Evolutionary conservation across 495 filamentous ascomycete genomes (phyloP), one percentile per base, ranked within the genome.

Genomic region (Daldinia childiae): DNA sequence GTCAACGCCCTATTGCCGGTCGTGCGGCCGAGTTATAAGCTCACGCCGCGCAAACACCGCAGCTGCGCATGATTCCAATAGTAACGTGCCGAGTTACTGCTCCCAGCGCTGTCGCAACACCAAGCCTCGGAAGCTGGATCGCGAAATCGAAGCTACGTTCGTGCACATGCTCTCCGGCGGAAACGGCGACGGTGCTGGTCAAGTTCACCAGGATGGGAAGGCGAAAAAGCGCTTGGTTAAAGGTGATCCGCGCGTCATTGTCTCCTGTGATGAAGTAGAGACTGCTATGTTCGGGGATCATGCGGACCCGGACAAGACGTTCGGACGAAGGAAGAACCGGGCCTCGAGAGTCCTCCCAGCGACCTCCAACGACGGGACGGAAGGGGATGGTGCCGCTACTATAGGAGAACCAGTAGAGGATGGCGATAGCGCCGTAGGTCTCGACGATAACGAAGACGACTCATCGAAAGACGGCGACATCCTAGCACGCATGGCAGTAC

Each of bases 11-110:
- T 83, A 83, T 74, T 84, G 82, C 62, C 74, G 79, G 30, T 76
- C 74, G 15, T 85, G 80, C 60, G 81, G 82, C 2, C 58, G 79
- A 12, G 69, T 79, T 11, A 82, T 84, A n/a, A 74, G 77, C 69
- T 58, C 75, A 21, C 69, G 66, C 15, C 68, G 68, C 6, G 19
- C 54, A 24, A 36, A 57, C 8, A 21, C 15, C 2, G 30, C 17
- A 7, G 50, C 12, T 12, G 50, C 58, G 21, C 39, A 61, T 5
- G 64, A 50, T 12, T 50, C 24, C 21, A 21, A 8, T 21, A 32
- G 26, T 21, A 32, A 15, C 15, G 54, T 21, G 32, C 34, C 58
- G 15, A 66, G 59, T n/a, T 68, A 70, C 60, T 64, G 67, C 60
- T 70, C 61, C 36, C 38, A 26, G 45, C 67, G 67, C 24, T 64